Evolutionary conservation across 768 basidiomycete genomes (phyloP), one percentile per base, ranked within the genome.

Genomic region (button mushroom (Agaricus bisporus)): DNA sequence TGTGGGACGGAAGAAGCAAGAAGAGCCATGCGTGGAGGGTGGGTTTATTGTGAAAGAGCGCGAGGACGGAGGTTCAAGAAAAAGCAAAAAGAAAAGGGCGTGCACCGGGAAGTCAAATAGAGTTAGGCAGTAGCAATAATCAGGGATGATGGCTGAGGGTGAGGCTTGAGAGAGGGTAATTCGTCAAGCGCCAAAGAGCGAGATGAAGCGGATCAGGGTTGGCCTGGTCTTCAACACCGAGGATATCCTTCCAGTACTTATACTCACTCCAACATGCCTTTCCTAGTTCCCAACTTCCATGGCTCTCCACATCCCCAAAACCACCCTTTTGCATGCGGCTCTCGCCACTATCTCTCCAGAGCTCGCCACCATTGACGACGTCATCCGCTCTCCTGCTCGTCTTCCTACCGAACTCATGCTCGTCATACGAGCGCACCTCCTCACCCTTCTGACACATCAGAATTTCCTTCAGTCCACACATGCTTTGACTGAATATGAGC

Each of bases 361-460:
- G 61, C 60, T 82, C 59, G 66, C 63, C 44, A 68, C 75, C 12
- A 57, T 79, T 52, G 76, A 79, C 58, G 56, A 63, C 4, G 63
- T 73, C 59, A 70, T 76, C 47, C 61, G 47, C 14, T 41, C 48
- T 14, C 56, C 61, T 5, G 54, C 46, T 18, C 43, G 48, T 36
- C 64, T 83, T 18, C 82, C 82, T 14, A 58, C 73, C 18, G 82
- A 84, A 56, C 57, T 83, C n/a, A 70, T 82, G 41, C 69, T 80
- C 36, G 59, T 74, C 59, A 75, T 84, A 56, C 79, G 82, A 42
- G 64, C 66, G 15, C 68, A 75, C 42, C 71, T 83, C 35, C 67
- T 78, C 52, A 69, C 73, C 5, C 50, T 65, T 20, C 64, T 81
- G 57, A 74, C 77, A 15, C 60, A 61, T 22, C 63, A 72, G 22